Evolutionary conservation across 495 filamentous ascomycete species (phyloP), one percentile per base, ranked within the genome.

Genomic region (Sordaria brevicollis): DNA sequence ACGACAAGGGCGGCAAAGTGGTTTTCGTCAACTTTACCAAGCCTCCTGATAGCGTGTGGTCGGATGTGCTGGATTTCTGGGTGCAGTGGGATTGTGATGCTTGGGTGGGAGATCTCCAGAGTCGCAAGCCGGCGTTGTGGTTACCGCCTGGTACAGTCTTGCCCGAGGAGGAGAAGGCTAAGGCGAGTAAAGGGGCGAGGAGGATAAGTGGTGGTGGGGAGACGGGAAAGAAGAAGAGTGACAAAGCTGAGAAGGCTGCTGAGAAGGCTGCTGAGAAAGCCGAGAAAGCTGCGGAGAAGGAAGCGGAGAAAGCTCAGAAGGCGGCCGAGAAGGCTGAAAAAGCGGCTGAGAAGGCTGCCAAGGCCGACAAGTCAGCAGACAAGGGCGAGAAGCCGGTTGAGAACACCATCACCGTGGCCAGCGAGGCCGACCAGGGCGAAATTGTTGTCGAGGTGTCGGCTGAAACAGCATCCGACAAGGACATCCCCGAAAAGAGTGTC

Each of bases 41-140:
- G 67, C 89, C 89, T 0, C 81, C 89, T 0, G 87, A 90, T 67
- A 91, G 89, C 71, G 83, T 81, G 2, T 91, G 89, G 89, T 84
- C 86, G 1, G 88, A 89, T 65, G 79, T 90, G 1, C 86, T 91
- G 67, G 89, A 91, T 74, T 88, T 86, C 57, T 90, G 88, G 84
- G 83, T 91, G 3, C 83, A 88, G 35, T 90, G 89, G 88, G 89
- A 91, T 69, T 91, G 89, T 66, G 89, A 91, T 69, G 83, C 80
- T n/a, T 91, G 89, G 88, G 88, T 91, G 15, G 77, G 80, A 31
- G 85, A 89, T 68, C 75, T 91, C 69, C 86, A 85, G 71, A 70
- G 79, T 49, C 80, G 85, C 68, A 84, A 87, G 69, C 81, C 80
- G 5, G 84, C 84, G 41, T 80, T 90, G 10, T 90, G 87, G 87